Conservation (phyloP, 169 alveolate species). For the Plasmodium knowlesi region DNA sequence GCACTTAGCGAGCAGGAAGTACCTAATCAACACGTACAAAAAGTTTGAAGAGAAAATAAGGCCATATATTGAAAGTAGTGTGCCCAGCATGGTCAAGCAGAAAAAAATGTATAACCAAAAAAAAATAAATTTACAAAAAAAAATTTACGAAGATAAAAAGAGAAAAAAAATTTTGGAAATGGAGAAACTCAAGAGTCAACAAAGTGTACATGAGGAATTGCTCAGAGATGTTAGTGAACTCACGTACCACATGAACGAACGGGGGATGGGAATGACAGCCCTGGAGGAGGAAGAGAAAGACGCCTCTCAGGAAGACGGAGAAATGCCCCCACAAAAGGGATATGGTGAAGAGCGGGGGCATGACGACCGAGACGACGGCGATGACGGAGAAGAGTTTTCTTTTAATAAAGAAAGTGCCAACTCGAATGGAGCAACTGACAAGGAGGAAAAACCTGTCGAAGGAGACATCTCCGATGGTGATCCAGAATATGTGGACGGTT, state of each 20-base stretch:
- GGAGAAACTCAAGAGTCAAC: conserved; percentile 36
- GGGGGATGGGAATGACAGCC: background rate
- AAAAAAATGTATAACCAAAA: conserved; percentile 48
- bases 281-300: background rate
- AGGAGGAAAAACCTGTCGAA: background rate
- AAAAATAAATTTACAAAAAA: conserved; percentile 47
- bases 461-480: background rate
- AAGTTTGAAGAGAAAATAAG: conserved; percentile 69
- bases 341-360: background rate
- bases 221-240: conserved; percentile 45
- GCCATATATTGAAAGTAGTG: conserved; percentile 71
- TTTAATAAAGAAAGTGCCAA: background rate
- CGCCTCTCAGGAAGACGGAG: background rate
- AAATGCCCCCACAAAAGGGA: background rate
- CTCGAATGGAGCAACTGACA: background rate
- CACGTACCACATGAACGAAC: conserved; percentile 21
- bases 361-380: background rate
- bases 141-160: conserved; percentile 71
- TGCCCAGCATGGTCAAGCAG: conserved; percentile 69
- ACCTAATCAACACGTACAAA: conserved; percentile 47
- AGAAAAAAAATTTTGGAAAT: conserved; percentile 34
- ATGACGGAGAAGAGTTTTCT: background rate
- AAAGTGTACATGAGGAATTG: conserved; percentile 38
- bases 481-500: background rate
- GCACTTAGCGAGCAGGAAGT: conserved; percentile 56